Base-by-base conservation (phyloP, 345 rosid species). In the Cardamine resedifolia region DNA sequence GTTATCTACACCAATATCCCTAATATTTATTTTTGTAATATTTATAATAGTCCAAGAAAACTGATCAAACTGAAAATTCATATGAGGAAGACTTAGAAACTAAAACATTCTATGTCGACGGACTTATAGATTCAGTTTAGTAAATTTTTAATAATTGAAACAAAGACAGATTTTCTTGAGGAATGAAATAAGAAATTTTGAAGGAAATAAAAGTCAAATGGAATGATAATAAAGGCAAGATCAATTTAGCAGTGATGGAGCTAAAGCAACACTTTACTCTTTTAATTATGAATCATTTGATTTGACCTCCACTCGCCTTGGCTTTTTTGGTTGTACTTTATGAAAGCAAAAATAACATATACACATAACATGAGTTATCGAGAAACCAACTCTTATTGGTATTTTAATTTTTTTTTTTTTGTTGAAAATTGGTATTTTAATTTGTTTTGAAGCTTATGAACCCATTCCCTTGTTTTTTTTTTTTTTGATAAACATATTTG, bases 241-340 rank as follows among this genome's bases (percentile, higher is more conserved):
- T n/a, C 15, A 66, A 57, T 49, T 74, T 50, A 74, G 53, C 36
- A 34, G 66, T 60, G 68, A 74, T 66, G 66, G 38, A 74, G 78
- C 38, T 66, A 74, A 50, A 74, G 78, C 47, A 74, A 49, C 61
- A 39, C 72, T 66, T 74, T 58, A n/a, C 16, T 39, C 55, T 74
- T 66, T 74, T 66, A 59, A 59, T 67, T 74, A 67, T 74, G 68
- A 51, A 59, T 50, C 2, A 74, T 66, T 59, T 51, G 68, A 58
- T 74, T 74, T 74, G 78, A 74, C 78, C 72, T 74, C 73, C 78
- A 74, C 73, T 67, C 21, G 6, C 62, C 56, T 67, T 74, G 55
- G 68, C 44, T 20, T 50, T 39, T 30, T 41, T 48, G 8, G 15
- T 50, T 58, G 73, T 48, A 23, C 49, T 50, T 62, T 67, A 50